Percentiles rank a stretch among this genome's conserved stretches.
These are phyloP conservation scores for Macrophomina tecta DNA, from an alignment of 2,329 filamentous ascomycete genomes.

Conservation along the genomic window DNA sequence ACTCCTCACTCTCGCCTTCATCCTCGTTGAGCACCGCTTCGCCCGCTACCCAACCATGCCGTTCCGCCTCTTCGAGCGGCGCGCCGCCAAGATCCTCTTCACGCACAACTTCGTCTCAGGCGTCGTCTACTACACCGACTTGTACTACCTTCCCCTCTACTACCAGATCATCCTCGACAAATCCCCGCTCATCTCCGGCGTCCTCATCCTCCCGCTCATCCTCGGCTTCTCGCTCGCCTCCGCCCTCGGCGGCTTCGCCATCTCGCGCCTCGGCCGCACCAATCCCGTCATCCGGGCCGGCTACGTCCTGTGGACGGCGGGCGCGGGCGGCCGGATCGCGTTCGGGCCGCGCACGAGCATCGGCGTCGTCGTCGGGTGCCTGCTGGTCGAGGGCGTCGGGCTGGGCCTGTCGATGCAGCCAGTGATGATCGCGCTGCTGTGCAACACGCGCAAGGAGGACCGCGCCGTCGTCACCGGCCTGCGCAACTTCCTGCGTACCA, in stretches of 20 bases:
- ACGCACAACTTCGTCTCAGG: constrained; percentile 66
- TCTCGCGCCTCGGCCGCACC: constrained; percentile 49
- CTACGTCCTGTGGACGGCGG: constrained; percentile 57
- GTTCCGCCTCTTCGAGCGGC: constrained; percentile 67
- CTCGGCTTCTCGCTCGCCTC: constrained; percentile 54
- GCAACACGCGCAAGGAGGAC: constrained; percentile 56
- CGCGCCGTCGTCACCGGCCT: constrained; percentile 67
- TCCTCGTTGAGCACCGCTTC: constrained; percentile 58
- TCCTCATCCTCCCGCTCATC: constrained; percentile 58
- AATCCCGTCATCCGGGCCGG: constrained; percentile 60
- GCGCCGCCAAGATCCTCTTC: constrained; percentile 61
- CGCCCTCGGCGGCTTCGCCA: constrained; percentile 61
- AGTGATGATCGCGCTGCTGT: constrained; percentile 63
- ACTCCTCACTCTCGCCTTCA: constrained; percentile 55
- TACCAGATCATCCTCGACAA: constrained; percentile 62
- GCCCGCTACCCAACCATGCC: constrained; percentile 58
- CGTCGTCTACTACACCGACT: constrained; percentile 63
- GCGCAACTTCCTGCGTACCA: constrained; percentile 66
- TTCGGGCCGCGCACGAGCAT: constrained; percentile 55
- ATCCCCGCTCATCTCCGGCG: constrained; percentile 56
- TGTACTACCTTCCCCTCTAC: constrained; percentile 68
- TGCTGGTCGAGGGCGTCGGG: constrained; percentile 55
- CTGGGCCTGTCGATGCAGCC: constrained; percentile 61
- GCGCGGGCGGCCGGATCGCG: constrained; percentile 59
- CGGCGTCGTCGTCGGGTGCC: constrained; percentile 54